Percentiles rank a stretch among this genome's conserved stretches.
phyloP scores from a whole-genome alignment of 2,329 filamentous ascomycete species.

The Fusarium dimerum region DNA sequence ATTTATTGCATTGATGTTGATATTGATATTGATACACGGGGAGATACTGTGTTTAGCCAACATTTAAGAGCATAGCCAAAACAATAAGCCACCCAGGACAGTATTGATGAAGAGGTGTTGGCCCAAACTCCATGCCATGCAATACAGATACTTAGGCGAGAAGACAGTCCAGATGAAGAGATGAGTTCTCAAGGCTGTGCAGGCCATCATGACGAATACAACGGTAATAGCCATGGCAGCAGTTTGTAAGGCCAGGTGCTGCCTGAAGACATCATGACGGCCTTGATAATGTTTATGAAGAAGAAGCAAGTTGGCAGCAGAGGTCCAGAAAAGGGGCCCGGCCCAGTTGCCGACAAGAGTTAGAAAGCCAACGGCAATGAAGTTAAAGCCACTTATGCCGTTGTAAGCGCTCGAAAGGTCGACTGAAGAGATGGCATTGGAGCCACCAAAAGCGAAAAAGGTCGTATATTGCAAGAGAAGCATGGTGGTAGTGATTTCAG shows the following conservation, averaged over 20 bases:
- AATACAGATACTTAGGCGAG: slow-evolving; percentile 93
- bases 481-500: slow-evolving; percentile 67
- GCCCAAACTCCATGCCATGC: slow-evolving; percentile 81
- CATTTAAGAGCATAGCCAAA: slow-evolving; percentile 48
- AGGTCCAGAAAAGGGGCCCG: slow-evolving; percentile 84
- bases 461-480: slow-evolving; percentile 78
- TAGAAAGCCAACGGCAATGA: slow-evolving; percentile 76
- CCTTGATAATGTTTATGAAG: slow-evolving; percentile 39
- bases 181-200: slow-evolving; percentile 80
- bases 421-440: slow-evolving; percentile 94
- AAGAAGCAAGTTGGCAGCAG: slow-evolving; percentile 62
- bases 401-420: slow-evolving; percentile 96
- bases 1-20: background rate
- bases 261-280: slow-evolving; percentile 36
- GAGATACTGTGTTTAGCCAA: too few species aligned
- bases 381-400: slow-evolving; percentile 78
- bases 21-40: too few species aligned
- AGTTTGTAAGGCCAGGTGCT: slow-evolving; percentile 66
- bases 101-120: slow-evolving; percentile 79
- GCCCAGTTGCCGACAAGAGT: slow-evolving; percentile 93
- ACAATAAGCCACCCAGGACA: slow-evolving; percentile 59
- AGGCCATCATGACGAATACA: slow-evolving; percentile 82
- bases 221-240: slow-evolving; percentile 67
- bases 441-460: slow-evolving; percentile 89
- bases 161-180: slow-evolving; percentile 99